Percentiles rank a stretch among this genome's conserved stretches.
Evolutionary conservation across 192 early-diverging fungal genomes (phyloP).

Genomic region (Funneliformis mosseae): DNA sequence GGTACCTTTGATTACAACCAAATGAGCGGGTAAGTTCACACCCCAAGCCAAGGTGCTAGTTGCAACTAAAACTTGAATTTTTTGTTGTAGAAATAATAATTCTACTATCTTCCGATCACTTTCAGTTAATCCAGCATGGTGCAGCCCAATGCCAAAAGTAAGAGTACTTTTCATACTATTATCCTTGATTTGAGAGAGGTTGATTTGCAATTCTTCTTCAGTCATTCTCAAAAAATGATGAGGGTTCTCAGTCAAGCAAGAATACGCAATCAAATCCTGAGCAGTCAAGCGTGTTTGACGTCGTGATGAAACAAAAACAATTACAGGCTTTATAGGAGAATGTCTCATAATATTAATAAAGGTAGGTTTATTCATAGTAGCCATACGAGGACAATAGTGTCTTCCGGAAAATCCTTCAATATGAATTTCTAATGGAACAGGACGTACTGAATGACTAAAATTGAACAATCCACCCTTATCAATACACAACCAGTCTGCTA

Average conservation of each 20-base stretch:
- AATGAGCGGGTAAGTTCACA: constrained; percentile 94
- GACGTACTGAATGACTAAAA: constrained; percentile 95
- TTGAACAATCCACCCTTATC: constrained; percentile 87
- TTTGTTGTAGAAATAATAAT: constrained; percentile 90
- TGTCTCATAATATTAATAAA: constrained; percentile 94
- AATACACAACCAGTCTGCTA: constrained; percentile 98
- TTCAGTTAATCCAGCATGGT: constrained; percentile 94
- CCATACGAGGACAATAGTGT: constrained; percentile 98
- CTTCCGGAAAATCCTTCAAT: constrained; percentile 97
- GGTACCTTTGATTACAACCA: constrained; percentile 98
- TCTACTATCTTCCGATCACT: constrained; percentile 85
- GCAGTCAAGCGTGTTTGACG: constrained; percentile 96
- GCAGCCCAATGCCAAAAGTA: constrained; percentile 95
- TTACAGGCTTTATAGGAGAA: constrained; percentile 90
- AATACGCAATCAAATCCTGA: constrained; percentile 92
- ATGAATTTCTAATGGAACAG: constrained; percentile 95
- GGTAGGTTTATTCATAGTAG: constrained; percentile 97
- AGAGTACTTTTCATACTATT: constrained; percentile 76
- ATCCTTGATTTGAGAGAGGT: constrained; percentile 78
- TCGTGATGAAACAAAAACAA: constrained; percentile 98
- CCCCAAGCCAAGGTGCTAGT: constrained; percentile 98
- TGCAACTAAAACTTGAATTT: constrained; percentile 96
- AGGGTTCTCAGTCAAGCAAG: constrained; percentile 92
- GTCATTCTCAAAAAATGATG: constrained; percentile 84
- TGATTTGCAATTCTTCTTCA: constrained; percentile 76